Conservation (phyloP, 2,329 filamentous ascomycete genomes). For the Clarireedia sp. region DNA sequence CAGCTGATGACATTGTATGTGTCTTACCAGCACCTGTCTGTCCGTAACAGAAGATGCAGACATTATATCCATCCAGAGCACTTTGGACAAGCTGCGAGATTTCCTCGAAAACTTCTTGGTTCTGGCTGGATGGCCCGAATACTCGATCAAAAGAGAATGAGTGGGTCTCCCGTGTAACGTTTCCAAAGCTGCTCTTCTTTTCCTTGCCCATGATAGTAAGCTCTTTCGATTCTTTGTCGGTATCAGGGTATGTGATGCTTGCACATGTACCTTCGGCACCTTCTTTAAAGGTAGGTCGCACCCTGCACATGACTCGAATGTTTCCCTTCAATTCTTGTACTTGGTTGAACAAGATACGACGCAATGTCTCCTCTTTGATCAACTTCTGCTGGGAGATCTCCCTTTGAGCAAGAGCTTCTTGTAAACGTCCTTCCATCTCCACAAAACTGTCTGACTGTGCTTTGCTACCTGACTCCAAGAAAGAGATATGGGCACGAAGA, state of each 20-base stretch:
- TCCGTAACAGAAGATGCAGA: constrained; percentile 97
- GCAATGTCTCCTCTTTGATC: constrained; percentile 81
- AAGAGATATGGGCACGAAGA: constrained; percentile 74
- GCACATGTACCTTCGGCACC: constrained; percentile 57
- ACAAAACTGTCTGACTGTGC: constrained; percentile 82
- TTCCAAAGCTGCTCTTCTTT: constrained; percentile 73
- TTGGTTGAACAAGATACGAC: constrained; percentile 91
- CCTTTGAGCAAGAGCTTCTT: constrained; percentile 64
- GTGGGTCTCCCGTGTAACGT: constrained; percentile 68
- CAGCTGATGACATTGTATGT: constrained; percentile 81
- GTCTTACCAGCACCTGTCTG: constrained; percentile 98
- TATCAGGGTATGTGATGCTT: constrained; percentile 70
- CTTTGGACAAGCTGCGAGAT: constrained; percentile 96
- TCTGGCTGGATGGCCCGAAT: constrained; percentile 69
- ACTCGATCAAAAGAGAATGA: constrained; percentile 91
- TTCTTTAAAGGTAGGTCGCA: constrained; percentile 61
- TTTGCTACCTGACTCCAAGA: constrained; percentile 82
- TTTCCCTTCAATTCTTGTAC: constrained; percentile 98
- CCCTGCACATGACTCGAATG: constrained; percentile 95
- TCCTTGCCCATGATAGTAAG: constrained; percentile 78
- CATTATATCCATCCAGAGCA: constrained; percentile 93
- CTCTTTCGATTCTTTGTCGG: constrained; percentile 75
- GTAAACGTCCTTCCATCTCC: constrained; percentile 70
- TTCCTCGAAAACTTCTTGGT: constrained; percentile 85
- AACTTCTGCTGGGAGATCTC: constrained; percentile 71